A percentile compares a stretch with the other conserved stretches of the same genome.
These are phyloP conservation scores for Metarhizium brunneum DNA, from an alignment of 2,329 filamentous ascomycete species.

Conservation along the genomic window DNA sequence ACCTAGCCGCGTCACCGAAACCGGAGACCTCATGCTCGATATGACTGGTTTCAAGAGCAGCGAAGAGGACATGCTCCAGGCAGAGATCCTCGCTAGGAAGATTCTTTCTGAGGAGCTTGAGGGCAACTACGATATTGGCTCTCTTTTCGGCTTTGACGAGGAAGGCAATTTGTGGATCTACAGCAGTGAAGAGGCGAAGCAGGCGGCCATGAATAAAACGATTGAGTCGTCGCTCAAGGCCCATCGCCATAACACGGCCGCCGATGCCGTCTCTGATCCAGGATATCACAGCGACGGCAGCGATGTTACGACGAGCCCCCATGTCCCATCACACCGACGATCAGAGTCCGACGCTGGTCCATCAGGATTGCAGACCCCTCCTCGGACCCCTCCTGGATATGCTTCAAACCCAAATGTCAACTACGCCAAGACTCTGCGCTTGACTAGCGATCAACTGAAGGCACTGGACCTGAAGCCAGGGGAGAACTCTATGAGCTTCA, in stretches of 20 bases:
- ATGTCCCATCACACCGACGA: conserved; percentile 43
- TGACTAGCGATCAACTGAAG: conserved; percentile 94
- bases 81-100: conserved; percentile 87
- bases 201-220: conserved; percentile 65
- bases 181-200: conserved; percentile 92
- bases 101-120: conserved; percentile 89
- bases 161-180: conserved; percentile 99
- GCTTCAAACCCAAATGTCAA: conserved; percentile 67
- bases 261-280: conserved; percentile 84
- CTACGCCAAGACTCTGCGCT: conserved; percentile 89
- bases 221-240: conserved; percentile 40
- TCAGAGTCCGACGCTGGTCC: conserved; percentile 58
- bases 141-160: conserved; percentile 89
- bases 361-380: conserved; percentile 51
- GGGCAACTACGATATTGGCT: conserved; percentile 92
- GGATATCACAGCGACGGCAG: conserved; percentile 91
- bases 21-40: conserved; percentile 91
- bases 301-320: conserved; percentile 41
- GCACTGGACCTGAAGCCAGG: conserved; percentile 71
- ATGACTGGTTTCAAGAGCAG: conserved; percentile 96
- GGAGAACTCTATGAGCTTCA: conserved; percentile 92
- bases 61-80: conserved; percentile 83
- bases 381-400: conserved; percentile 56
- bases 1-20: conserved; percentile 82
- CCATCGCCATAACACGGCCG: conserved; percentile 41